Conservation (phyloP, 352 stramenopile genomes). For the Phytophthora multivora region DNA sequence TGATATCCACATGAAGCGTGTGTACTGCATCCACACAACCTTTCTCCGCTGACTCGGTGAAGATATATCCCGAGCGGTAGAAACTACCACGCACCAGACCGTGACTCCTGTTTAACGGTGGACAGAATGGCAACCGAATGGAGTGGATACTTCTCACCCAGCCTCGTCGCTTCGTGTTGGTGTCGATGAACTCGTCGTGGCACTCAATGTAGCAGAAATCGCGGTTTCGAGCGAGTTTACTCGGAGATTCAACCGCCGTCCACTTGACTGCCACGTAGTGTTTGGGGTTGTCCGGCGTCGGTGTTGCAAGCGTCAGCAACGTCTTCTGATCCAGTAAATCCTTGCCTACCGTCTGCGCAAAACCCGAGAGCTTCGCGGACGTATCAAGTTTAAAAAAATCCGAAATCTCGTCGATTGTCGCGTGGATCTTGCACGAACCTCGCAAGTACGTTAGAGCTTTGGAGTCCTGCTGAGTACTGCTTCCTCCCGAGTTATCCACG, state of each 20-base stretch:
- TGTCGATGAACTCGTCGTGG: conserved; percentile 87
- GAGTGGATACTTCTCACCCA: conserved; percentile 85
- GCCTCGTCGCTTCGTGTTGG: conserved; percentile 61
- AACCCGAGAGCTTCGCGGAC: conserved; percentile 68
- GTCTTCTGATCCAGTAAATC: conserved; percentile 84
- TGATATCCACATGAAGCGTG: conserved; percentile 81
- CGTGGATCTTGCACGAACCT: conserved; percentile 70
- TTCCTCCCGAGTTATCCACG: conserved; percentile 45
- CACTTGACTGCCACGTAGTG: conserved; percentile 87
- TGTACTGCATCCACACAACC: conserved; percentile 74
- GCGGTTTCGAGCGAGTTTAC: conserved; percentile 74
- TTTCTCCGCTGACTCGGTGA: conserved; percentile 61
- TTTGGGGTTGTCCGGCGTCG: conserved; percentile 75
- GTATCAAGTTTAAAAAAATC: conserved; percentile 85
- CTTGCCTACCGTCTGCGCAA: conserved; percentile 73
- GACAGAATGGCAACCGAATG: conserved; percentile 76
- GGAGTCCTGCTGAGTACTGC: conserved; percentile 12
- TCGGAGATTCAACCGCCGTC: conserved; percentile 77
- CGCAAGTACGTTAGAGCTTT: conserved; percentile 72
- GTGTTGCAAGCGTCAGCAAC: conserved; percentile 64
- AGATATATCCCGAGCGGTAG: conserved; percentile 82
- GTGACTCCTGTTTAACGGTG: conserved; percentile 55
- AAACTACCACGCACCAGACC: conserved; percentile 71
- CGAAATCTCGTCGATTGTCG: conserved; percentile 79
- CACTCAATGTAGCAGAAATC: conserved; percentile 88